Conservation (phyloP, 768 basidiomycete genomes). For the Lactifluus echinatus region DNA sequence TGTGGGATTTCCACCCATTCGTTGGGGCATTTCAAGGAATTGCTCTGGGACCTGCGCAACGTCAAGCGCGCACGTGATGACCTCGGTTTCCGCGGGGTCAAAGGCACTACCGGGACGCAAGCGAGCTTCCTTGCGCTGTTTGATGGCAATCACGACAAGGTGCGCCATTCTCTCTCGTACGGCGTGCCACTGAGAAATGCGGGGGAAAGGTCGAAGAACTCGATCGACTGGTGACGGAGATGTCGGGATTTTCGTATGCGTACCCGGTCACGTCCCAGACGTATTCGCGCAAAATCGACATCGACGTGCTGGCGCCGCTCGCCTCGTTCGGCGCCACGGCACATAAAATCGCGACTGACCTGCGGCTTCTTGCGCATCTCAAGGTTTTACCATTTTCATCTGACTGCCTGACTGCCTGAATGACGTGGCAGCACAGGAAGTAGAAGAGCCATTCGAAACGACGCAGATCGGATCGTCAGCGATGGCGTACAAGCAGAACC, state of each 20-base stretch:
- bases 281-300: constrained; percentile 95
- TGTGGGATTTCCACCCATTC: neutral
- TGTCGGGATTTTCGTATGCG: constrained; percentile 87
- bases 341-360: constrained; percentile 95
- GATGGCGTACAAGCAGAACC: constrained; percentile 99
- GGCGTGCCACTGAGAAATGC: neutral
- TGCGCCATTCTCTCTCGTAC: constrained; percentile 21
- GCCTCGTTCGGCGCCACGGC: constrained; percentile 90
- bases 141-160: constrained; percentile 92
- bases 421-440: constrained; percentile 64
- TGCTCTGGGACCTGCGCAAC: constrained; percentile 94
- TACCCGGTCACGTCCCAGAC: constrained; percentile 99
- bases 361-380: constrained; percentile 87
- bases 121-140: constrained; percentile 92
- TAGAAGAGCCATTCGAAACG: constrained; percentile 98
- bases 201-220: constrained; percentile 72
- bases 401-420: too few species aligned
- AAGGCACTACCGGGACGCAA: constrained; percentile 99
- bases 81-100: constrained; percentile 94
- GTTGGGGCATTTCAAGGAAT: constrained; percentile 44
- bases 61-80: constrained; percentile 84
- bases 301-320: constrained; percentile 84
- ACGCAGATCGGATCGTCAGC: constrained; percentile 96
- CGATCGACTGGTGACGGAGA: constrained; percentile 80
- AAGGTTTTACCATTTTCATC: constrained; percentile 41